These are phyloP conservation scores for Lindgomyces ingoldianus DNA, from an alignment of 495 filamentous ascomycete genomes.

Conservation along the genomic window DNA sequence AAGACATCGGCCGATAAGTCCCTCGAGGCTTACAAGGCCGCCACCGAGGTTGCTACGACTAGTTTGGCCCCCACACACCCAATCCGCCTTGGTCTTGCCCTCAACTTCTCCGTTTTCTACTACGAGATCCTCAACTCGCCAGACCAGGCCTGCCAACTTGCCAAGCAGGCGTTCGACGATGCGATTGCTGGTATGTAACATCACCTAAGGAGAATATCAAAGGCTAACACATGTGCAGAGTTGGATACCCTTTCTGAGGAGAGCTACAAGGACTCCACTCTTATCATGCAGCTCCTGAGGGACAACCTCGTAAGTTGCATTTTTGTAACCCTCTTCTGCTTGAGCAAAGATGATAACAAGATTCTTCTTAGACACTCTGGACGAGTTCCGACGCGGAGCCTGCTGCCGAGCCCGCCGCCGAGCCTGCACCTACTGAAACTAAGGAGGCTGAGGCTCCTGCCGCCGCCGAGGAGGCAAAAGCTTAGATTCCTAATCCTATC, in stretches of 20 bases:
- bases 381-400: slow-evolving; percentile 95
- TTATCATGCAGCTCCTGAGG: slow-evolving; percentile 99
- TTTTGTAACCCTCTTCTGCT: too few species aligned
- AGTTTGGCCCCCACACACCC: slow-evolving; percentile 98
- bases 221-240: slow-evolving; percentile 57
- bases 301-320: slow-evolving; percentile 84
- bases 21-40: slow-evolving; percentile 99
- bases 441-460: slow-evolving; percentile 33
- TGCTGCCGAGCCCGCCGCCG: slow-evolving; percentile 32
- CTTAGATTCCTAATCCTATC: slow-evolving; percentile 21
- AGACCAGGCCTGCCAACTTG: slow-evolving; percentile 96
- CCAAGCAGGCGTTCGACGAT: slow-evolving; percentile 99
- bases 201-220: not conserved
- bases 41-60: slow-evolving; percentile 96
- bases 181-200: slow-evolving; percentile 69
- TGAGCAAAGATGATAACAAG: too few species aligned
- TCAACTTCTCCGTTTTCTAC: slow-evolving; percentile 99
- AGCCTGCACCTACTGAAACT: slow-evolving; percentile 15
- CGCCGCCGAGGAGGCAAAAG: slow-evolving; percentile 40
- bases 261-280: slow-evolving; percentile 99
- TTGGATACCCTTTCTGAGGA: slow-evolving; percentile 98
- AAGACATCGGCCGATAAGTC: slow-evolving; percentile 94
- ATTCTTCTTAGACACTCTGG: slow-evolving; percentile 81
- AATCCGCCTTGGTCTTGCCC: slow-evolving; percentile 94
- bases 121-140: slow-evolving; percentile 99